Evolutionary conservation across 805 yeast genomes (phyloP).

Genomic region (Spathaspora boniae): DNA sequence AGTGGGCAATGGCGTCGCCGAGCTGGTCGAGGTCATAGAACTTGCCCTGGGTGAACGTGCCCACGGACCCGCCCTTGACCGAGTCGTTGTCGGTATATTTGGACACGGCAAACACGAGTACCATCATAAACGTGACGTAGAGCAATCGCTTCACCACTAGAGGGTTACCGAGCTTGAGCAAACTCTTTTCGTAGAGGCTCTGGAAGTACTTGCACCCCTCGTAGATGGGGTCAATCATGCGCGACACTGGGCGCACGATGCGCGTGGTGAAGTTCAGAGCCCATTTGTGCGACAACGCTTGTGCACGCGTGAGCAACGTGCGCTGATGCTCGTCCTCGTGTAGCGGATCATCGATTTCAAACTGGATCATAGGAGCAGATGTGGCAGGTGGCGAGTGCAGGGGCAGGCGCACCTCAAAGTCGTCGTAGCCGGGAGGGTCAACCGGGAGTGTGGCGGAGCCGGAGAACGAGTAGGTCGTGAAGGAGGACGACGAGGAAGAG

Average conservation of each 20-base stretch:
- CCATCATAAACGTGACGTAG: constrained; percentile 65
- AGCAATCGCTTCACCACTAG: constrained; percentile 72
- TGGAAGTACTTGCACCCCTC: constrained; percentile 42
- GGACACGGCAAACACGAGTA: constrained; percentile 54
- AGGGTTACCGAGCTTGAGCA: constrained; percentile 80
- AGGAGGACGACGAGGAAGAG: too few relatives aligned
- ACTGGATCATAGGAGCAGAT: constrained; percentile 26
- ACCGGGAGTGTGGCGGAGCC: too few relatives aligned
- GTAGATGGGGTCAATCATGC: constrained; percentile 49
- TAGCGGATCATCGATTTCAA: constrained; percentile 35
- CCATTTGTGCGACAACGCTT: constrained; percentile 29
- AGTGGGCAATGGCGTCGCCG: constrained; percentile 44
- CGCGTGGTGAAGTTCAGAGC: constrained; percentile 34
- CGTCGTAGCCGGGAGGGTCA: constrained; percentile 15
- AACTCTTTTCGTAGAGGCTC: constrained; percentile 49
- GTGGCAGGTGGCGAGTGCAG: constrained; percentile 2
- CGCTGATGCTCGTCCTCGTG: not conserved
- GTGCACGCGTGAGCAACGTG: constrained; percentile 34
- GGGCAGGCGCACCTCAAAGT: constrained; percentile 6
- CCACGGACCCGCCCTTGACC: constrained; percentile 37
- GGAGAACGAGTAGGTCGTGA: too few relatives aligned
- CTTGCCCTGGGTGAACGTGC: constrained; percentile 47
- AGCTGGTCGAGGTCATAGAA: constrained; percentile 60
- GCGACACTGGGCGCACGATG: constrained; percentile 41
- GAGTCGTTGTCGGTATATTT: constrained; percentile 48